These are phyloP conservation scores for Vitis hybrid DNA, from an alignment of 177 flowering plant genomes.

Conservation along the genomic window DNA sequence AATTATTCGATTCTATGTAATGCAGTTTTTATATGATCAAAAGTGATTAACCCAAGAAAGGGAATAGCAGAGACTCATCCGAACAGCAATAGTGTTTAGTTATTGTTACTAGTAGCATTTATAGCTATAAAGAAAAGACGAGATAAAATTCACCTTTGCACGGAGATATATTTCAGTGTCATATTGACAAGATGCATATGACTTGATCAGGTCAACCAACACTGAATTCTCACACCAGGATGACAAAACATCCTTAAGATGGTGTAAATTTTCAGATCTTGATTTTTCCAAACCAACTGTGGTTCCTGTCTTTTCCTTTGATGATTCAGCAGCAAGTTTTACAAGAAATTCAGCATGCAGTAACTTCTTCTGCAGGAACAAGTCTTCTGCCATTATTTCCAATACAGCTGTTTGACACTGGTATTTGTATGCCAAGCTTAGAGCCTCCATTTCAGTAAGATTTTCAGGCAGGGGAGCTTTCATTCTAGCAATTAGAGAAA, in stretches of 20 bases:
- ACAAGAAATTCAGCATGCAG: constrained; percentile 37
- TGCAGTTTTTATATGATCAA: too few relatives aligned
- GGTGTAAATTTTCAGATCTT: constrained; percentile 20
- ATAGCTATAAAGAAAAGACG: background rate
- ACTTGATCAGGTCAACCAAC: constrained; percentile 51
- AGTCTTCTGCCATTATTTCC: constrained; percentile 65
- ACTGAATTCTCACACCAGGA: constrained; percentile 53
- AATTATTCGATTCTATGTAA: too few relatives aligned
- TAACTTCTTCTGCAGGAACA: constrained; percentile 65
- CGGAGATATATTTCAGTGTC: constrained; percentile 33
- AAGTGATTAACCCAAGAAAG: background rate
- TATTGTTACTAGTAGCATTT: background rate
- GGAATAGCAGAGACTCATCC: background rate
- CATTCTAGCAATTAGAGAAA: constrained; percentile 19
- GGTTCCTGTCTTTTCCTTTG: constrained; percentile 29
- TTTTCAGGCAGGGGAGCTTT: constrained; percentile 25
- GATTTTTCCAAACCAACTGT: constrained; percentile 19
- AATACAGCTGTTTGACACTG: constrained; percentile 61
- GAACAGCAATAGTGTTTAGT: background rate
- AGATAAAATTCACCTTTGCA: constrained; percentile 52
- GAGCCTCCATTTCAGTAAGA: constrained; percentile 30
- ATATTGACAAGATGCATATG: constrained; percentile 51
- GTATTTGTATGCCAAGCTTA: constrained; percentile 41
- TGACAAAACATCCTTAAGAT: constrained; percentile 42
- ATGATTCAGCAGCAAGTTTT: constrained; percentile 28